phyloP scores from a whole-genome alignment of 306 rosid species.

The Canavalia gladiata region DNA sequence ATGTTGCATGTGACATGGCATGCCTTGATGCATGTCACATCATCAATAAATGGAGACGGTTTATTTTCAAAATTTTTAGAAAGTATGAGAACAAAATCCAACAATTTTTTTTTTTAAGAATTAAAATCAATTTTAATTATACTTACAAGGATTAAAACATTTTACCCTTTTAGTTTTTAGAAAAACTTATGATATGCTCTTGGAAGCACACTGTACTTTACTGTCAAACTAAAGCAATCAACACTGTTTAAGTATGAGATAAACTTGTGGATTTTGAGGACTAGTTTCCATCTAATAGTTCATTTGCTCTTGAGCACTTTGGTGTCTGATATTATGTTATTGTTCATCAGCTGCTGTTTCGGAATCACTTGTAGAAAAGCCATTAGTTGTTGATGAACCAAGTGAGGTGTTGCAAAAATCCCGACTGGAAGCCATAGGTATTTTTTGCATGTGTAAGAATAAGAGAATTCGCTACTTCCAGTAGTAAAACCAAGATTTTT shows the following conservation, averaged over 20 bases:
- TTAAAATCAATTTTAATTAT: too few relatives aligned
- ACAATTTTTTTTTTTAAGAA: neutral
- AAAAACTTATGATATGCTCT: slow-evolving; percentile 13
- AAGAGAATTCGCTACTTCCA: slow-evolving; percentile 15
- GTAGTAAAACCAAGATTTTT: slow-evolving; percentile 7
- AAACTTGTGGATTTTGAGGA: neutral
- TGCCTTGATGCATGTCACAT: too few relatives aligned
- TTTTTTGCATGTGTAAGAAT: neutral
- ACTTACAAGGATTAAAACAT: too few relatives aligned
- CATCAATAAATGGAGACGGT: too few relatives aligned
- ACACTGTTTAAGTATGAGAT: slow-evolving; percentile 8
- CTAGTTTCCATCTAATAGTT: neutral
- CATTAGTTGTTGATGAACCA: slow-evolving; percentile 57
- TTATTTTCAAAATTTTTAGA: too few relatives aligned
- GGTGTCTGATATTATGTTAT: slow-evolving; percentile 31
- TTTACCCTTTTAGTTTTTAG: neutral
- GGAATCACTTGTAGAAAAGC: slow-evolving; percentile 56
- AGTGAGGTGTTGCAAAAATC: slow-evolving; percentile 60
- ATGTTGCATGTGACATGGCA: too few relatives aligned
- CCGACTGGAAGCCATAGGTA: slow-evolving; percentile 84
- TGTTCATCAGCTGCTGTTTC: slow-evolving; percentile 55
- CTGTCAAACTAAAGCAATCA: slow-evolving; percentile 26
- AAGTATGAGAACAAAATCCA: too few relatives aligned
- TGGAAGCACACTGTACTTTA: slow-evolving; percentile 7
- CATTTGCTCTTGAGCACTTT: slow-evolving; percentile 18